A percentile compares a stretch with the other conserved stretches of the same genome.
These are phyloP conservation scores for Kodamaea neixiangensis DNA, from an alignment of 805 yeast genomes.

Conservation along the genomic window DNA sequence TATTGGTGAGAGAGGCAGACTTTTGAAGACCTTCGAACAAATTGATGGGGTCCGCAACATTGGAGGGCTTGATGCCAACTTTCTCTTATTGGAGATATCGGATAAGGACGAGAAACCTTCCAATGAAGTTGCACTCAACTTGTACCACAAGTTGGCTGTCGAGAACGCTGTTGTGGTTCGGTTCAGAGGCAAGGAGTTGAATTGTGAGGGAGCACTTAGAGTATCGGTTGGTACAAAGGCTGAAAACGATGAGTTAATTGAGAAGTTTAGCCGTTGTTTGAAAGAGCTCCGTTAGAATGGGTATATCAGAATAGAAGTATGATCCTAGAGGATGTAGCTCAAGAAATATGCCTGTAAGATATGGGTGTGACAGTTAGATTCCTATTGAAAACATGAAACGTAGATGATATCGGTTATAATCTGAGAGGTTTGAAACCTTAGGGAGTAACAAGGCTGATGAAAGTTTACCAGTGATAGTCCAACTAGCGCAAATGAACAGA, in stretches of 20 bases:
- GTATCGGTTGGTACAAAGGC: constrained; percentile 81
- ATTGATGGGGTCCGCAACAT: constrained; percentile 65
- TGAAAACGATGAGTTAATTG: constrained; percentile 65
- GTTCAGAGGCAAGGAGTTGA: constrained; percentile 86
- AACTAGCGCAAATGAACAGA: too few species aligned
- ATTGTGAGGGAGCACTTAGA: constrained; percentile 86
- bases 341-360: too few species aligned
- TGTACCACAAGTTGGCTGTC: constrained; percentile 72
- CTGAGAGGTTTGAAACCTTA: too few species aligned
- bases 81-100: constrained; percentile 71
- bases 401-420: too few species aligned
- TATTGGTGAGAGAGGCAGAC: constrained; percentile 52
- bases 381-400: too few species aligned
- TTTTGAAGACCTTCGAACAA: constrained; percentile 54
- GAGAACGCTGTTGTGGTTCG: constrained; percentile 80
- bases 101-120: constrained; percentile 64
- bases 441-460: too few species aligned
- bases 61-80: constrained; percentile 88
- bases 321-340: neutral
- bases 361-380: too few species aligned
- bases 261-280: constrained; percentile 41
- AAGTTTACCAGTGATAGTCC: too few species aligned
- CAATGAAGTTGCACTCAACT: constrained; percentile 61
- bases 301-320: neutral
- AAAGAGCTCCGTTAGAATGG: constrained; percentile 13